Percentiles rank a stretch among this genome's conserved stretches.
Evolutionary conservation across 768 basidiomycete species (phyloP).

Genomic region (Tulasnella sp.): DNA sequence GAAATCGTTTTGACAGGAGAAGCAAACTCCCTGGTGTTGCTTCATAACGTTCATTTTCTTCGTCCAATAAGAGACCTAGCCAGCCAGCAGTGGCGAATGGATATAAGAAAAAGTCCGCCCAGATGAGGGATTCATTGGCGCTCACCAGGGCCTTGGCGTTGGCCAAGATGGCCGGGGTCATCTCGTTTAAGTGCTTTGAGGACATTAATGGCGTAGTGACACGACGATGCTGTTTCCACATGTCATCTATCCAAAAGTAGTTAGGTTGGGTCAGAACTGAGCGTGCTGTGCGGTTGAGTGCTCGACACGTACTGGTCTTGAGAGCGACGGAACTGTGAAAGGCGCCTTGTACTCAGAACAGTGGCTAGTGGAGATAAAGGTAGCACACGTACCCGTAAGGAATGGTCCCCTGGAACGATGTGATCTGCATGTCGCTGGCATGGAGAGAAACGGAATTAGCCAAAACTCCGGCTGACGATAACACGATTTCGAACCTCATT

Average conservation of each 20-base stretch:
- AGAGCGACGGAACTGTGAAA: neutral
- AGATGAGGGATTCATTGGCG: neutral
- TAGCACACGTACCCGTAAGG: constrained; percentile 2
- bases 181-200: neutral
- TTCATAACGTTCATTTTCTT: neutral
- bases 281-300: neutral
- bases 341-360: neutral
- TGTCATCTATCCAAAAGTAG: neutral
- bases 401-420: neutral
- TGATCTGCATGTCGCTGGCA: neutral
- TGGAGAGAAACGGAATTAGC: neutral
- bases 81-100: neutral
- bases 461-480: too few species aligned
- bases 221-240: constrained; percentile 2
- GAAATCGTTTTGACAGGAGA: neutral
- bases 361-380: neutral
- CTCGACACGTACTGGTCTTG: neutral
- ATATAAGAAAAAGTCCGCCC: neutral
- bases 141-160: neutral
- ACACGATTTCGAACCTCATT: neutral
- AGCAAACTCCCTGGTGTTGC: neutral
- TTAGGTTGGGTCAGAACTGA: neutral
- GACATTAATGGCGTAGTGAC: neutral
- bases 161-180: neutral
- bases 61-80: neutral